A percentile compares a stretch with the other conserved stretches of the same genome.
phyloP scores from a whole-genome alignment of 2,329 filamentous ascomycete genomes.

The Hypocreales sp. region DNA sequence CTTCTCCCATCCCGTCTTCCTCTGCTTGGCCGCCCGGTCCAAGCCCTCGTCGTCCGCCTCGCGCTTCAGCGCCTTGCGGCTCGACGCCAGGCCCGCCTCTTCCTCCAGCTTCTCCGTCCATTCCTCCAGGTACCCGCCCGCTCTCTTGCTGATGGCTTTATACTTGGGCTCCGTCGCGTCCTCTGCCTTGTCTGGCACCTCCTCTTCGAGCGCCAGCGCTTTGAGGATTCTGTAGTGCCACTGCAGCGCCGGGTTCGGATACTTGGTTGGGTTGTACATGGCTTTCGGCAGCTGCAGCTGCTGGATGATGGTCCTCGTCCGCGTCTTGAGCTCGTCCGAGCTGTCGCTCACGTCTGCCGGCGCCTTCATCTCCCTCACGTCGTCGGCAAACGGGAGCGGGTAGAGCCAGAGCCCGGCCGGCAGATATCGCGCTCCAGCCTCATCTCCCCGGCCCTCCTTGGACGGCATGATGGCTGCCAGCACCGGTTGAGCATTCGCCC shows the following conservation, averaged over 20 bases:
- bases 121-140: slow-evolving; percentile 61
- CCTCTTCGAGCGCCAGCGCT: slow-evolving; percentile 79
- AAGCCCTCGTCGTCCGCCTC: slow-evolving; percentile 28
- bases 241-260: slow-evolving; percentile 83
- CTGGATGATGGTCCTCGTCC: slow-evolving; percentile 70
- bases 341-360: slow-evolving; percentile 34
- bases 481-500: slow-evolving; percentile 63
- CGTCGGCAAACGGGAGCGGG: slow-evolving; percentile 78
- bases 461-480: slow-evolving; percentile 74
- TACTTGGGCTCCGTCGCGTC: slow-evolving; percentile 78
- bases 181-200: slow-evolving; percentile 55
- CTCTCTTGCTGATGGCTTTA: slow-evolving; percentile 78
- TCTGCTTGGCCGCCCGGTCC: slow-evolving; percentile 30
- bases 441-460: slow-evolving; percentile 46
- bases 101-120: slow-evolving; percentile 58
- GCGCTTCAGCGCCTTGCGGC: slow-evolving; percentile 31
- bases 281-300: slow-evolving; percentile 80
- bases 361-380: slow-evolving; percentile 62
- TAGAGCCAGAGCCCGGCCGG: slow-evolving; percentile 83
- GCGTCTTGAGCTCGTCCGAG: slow-evolving; percentile 58
- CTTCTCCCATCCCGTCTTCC: slow-evolving; percentile 19
- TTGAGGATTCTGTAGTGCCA: slow-evolving; percentile 97
- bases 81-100: slow-evolving; percentile 24
- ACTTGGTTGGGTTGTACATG: slow-evolving; percentile 69
- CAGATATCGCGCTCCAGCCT: slow-evolving; percentile 50